These are phyloP conservation scores for Yamadazyma blattariae DNA, from an alignment of 1,139 yeast genomes.

Conservation along the genomic window DNA sequence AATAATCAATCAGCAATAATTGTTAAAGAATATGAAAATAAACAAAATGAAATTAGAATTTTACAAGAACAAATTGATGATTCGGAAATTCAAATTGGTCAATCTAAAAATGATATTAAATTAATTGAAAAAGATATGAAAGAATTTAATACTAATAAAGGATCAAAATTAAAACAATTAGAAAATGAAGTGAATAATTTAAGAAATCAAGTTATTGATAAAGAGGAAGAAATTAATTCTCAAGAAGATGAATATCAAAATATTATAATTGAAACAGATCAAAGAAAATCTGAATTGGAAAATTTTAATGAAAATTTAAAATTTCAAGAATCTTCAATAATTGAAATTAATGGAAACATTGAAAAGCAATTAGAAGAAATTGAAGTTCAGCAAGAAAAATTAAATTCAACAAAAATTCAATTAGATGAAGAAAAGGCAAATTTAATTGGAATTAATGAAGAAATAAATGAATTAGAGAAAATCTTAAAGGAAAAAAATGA, in stretches of 20 bases:
- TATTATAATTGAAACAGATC: conserved; percentile 71
- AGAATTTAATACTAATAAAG: conserved; percentile 80
- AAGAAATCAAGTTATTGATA: conserved; percentile 30
- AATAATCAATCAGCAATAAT: conserved; percentile 60
- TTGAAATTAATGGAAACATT: conserved; percentile 38
- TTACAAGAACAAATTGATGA: conserved; percentile 39
- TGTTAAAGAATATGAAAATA: conserved; percentile 48
- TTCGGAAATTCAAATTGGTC: conserved; percentile 25
- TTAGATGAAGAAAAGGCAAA: conserved; percentile 64
- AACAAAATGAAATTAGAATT: conserved; percentile 46
- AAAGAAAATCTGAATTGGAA: conserved; percentile 54
- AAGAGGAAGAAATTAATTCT: conserved; percentile 43
- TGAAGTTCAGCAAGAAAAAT: conserved; percentile 22
- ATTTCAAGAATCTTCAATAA: conserved; percentile 25
- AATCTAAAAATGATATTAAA: conserved; percentile 43
- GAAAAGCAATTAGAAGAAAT: conserved; percentile 24
- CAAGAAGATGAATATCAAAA: conserved; percentile 57
- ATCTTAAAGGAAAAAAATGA: conserved; percentile 53
- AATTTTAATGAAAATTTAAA: conserved; percentile 41
- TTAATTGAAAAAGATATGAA: conserved; percentile 71
- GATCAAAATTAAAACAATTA: conserved; percentile 71
- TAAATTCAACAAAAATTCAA: conserved; percentile 36
- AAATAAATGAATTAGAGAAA: conserved; percentile 60
- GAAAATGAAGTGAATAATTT: conserved; percentile 51
- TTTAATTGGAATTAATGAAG: conserved; percentile 73